These are phyloP conservation scores for Aphanomyces invadans DNA, from an alignment of 352 stramenopile genomes.

Conservation along the genomic window DNA sequence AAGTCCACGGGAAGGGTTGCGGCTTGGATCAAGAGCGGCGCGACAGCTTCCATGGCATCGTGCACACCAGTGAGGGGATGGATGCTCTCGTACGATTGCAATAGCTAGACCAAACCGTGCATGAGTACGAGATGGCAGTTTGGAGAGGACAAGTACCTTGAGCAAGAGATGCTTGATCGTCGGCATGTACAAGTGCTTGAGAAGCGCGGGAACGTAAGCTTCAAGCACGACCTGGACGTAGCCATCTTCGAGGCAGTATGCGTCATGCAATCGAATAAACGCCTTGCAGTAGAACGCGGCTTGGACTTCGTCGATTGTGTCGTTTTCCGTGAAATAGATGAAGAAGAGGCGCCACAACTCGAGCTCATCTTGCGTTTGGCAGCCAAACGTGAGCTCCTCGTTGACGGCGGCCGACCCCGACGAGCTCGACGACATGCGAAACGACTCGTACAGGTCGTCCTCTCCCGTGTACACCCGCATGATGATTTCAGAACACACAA, in stretches of 20 bases:
- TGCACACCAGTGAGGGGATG: slow-evolving; percentile 81
- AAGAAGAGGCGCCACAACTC: slow-evolving; percentile 78
- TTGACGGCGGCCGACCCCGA: slow-evolving; percentile 44
- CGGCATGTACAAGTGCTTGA: slow-evolving; percentile 80
- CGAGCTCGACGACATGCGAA: slow-evolving; percentile 60
- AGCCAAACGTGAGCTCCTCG: slow-evolving; percentile 67
- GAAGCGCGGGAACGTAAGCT: slow-evolving; percentile 61
- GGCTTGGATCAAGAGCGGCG: slow-evolving; percentile 44
- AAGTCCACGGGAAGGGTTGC: slow-evolving; percentile 28
- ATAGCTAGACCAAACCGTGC: slow-evolving; percentile 25
- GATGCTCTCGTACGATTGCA: slow-evolving; percentile 84
- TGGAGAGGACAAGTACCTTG: slow-evolving; percentile 25
- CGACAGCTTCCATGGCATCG: slow-evolving; percentile 79
- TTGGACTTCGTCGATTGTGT: slow-evolving; percentile 80
- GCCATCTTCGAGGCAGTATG: slow-evolving; percentile 78
- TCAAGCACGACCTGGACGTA: slow-evolving; percentile 79
- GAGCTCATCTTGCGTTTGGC: slow-evolving; percentile 60
- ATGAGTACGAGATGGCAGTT: neutral
- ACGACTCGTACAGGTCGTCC: slow-evolving; percentile 83
- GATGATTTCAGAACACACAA: slow-evolving; percentile 85
- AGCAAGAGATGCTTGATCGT: slow-evolving; percentile 88
- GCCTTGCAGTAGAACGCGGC: slow-evolving; percentile 83
- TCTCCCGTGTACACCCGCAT: slow-evolving; percentile 86
- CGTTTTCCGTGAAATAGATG: slow-evolving; percentile 67
- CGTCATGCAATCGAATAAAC: slow-evolving; percentile 76